A percentile compares a stretch with the other conserved stretches of the same genome.
phyloP scores from a whole-genome alignment of 2,329 filamentous ascomycete genomes.

The Claviceps capensis region DNA sequence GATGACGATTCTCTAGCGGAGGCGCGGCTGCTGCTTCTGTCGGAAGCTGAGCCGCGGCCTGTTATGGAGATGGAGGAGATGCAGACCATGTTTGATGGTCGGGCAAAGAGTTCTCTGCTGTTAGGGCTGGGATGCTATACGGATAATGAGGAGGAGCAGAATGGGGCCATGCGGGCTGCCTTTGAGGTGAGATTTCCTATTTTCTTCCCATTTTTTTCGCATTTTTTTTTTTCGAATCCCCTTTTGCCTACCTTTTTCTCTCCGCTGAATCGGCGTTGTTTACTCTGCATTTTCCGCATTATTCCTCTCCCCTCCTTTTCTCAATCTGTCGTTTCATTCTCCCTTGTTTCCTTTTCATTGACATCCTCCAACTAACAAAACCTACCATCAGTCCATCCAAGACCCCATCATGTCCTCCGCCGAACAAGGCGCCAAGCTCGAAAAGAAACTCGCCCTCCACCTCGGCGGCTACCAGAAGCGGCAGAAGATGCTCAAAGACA shows the following conservation, averaged over 20 bases:
- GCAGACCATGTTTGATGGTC: conserved; percentile 37
- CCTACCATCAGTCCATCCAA: conserved; percentile 45
- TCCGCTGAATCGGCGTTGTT: too few relatives aligned
- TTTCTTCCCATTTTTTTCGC: neutral
- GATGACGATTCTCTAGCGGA: conserved; percentile 59
- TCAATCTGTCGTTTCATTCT: neutral
- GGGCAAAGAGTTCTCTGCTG: conserved; percentile 44
- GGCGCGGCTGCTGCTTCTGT: conserved; percentile 62
- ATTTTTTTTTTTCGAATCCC: too few relatives aligned
- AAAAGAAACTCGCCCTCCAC: conserved; percentile 83
- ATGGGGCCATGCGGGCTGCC: conserved; percentile 48
- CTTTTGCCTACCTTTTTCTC: neutral
- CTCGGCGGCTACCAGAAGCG: conserved; percentile 85
- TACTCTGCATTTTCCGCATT: too few relatives aligned
- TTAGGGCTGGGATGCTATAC: conserved; percentile 72
- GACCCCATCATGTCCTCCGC: conserved; percentile 60
- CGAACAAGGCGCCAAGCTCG: conserved; percentile 70
- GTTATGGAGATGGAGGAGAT: conserved; percentile 36
- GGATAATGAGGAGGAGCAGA: conserved; percentile 58
- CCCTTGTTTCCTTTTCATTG: neutral
- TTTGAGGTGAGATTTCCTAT: conserved; percentile 49
- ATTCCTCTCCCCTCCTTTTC: neutral
- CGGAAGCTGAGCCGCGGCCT: conserved; percentile 46
- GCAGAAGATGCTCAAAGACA: conserved; percentile 64
- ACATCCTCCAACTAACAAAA: neutral